Base-by-base conservation (phyloP, 495 filamentous ascomycete species). In the Aspergillus cristatus region DNA sequence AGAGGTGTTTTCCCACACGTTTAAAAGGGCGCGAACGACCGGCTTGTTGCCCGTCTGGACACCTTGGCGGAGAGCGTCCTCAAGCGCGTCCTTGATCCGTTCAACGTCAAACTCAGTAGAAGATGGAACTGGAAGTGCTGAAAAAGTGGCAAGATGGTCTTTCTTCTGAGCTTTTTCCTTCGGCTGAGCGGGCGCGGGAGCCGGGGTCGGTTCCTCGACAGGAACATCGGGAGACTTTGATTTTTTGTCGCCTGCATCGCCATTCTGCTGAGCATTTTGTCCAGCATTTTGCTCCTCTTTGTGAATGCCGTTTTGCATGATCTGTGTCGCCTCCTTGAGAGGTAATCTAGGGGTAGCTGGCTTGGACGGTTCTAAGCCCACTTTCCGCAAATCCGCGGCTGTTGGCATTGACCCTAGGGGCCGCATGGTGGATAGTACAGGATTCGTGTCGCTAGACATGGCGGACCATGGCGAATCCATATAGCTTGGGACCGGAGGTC, bases 401-500 rank as follows among this genome's bases (percentile, higher is more conserved):
- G 54, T 38, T 3, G 57, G 57, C 41, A 48, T 47, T 25, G 43
- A 22, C 12, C 57, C 57, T 13, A 61, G 34, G 3, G 57, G 54
- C 14, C 52, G 52, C 57, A 61, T 61, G 11, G 51, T 54, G 14
- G 44, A 35, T 15, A 61, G 44, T 3, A 57, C 46, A 17, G 50
- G 45, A 38, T 61, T 61, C 10, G 22, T 15, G n/a, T 46, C 44
- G 32, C 35, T 50, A 14, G 41, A 58, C n/a, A 53, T 46, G 15
- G 18, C 43, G 18, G 54, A 60, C 53, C 55, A 55, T n/a, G 57
- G 54, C 13, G 67, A 70, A 39, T 90, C 86, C 55, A 74, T 68
- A 54, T 78, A 90, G 44, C 80, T 85, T 1, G 86, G 74, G 17
- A 55, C 58, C 43, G 82, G 78, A 18, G 67, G 60, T 45, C 78